phyloP scores from a whole-genome alignment of 495 filamentous ascomycete species.

The Cercophora sp. region DNA sequence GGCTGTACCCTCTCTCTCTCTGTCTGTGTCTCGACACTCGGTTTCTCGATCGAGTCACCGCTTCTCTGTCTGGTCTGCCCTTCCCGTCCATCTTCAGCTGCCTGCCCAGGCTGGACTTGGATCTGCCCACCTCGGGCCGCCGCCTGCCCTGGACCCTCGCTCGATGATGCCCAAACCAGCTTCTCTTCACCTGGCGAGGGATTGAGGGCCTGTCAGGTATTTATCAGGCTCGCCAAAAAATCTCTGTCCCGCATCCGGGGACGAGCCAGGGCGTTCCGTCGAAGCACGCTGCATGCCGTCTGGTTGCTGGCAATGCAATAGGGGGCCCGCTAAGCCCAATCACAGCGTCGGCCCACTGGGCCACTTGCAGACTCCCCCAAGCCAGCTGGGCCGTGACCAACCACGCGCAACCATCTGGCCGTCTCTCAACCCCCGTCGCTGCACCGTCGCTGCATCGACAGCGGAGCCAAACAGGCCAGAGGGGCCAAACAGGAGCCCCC shows the following conservation, averaged over 20 bases:
- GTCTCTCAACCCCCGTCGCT: constrained; percentile 20
- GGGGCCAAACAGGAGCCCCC: neutral
- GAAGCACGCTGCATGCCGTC: constrained; percentile 5
- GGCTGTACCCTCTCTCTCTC: too few species aligned
- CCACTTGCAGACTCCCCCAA: neutral
- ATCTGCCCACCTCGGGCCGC: neutral
- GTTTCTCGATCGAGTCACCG: neutral
- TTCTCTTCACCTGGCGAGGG: too few species aligned
- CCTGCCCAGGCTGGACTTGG: too few species aligned
- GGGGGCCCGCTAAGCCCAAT: constrained; percentile 23
- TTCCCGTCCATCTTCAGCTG: neutral
- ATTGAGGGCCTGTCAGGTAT: constrained; percentile 6
- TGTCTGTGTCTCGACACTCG: too few species aligned
- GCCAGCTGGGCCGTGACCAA: constrained; percentile 24
- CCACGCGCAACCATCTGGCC: constrained; percentile 33
- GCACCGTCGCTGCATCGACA: constrained; percentile 10
- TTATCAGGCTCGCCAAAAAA: constrained; percentile 10
- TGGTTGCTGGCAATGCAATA: constrained; percentile 3
- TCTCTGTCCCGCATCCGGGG: constrained; percentile 5
- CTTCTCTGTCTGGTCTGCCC: neutral
- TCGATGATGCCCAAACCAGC: constrained; percentile 11
- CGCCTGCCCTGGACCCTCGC: too few species aligned
- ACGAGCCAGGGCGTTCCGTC: constrained; percentile 7
- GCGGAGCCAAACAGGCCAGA: constrained; percentile 8
- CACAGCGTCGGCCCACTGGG: constrained; percentile 10